These are phyloP conservation scores for Phyllosticta paracitricarpa DNA, from an alignment of 2,329 filamentous ascomycete genomes.

Conservation along the genomic window DNA sequence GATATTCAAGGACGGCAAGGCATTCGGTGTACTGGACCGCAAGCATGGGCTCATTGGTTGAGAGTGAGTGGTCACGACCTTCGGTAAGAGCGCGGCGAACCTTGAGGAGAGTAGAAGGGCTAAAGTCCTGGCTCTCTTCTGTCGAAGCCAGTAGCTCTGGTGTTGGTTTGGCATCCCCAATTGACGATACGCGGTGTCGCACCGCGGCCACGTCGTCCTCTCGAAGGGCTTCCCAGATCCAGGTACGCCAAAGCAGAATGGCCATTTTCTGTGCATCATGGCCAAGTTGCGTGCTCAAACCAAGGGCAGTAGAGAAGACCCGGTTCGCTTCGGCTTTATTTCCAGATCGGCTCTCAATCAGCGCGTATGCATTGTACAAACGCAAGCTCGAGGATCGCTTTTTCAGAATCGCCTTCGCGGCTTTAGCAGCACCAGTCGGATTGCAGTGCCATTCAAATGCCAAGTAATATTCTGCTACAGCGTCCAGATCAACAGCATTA, in stretches of 20 bases:
- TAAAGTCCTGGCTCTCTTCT: background rate
- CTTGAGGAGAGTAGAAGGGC: slow-evolving; percentile 14
- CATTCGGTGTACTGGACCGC: slow-evolving; percentile 52
- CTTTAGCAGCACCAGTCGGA: slow-evolving; percentile 51
- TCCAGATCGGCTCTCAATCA: slow-evolving; percentile 55
- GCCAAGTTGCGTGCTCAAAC: slow-evolving; percentile 39
- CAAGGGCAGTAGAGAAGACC: slow-evolving; percentile 59
- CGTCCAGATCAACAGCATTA: slow-evolving; percentile 28
- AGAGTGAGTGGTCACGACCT: slow-evolving; percentile 47
- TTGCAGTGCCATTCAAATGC: slow-evolving; percentile 54
- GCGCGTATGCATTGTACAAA: slow-evolving; percentile 71
- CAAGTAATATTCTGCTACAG: slow-evolving; percentile 59
- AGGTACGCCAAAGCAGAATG: slow-evolving; percentile 48
- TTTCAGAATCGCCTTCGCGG: slow-evolving; percentile 65
- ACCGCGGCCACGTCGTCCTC: slow-evolving; percentile 25
- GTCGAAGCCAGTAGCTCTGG: background rate
- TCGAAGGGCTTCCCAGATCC: slow-evolving; percentile 58
- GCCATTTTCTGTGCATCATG: slow-evolving; percentile 25
- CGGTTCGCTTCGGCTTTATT: slow-evolving; percentile 50
- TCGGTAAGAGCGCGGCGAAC: slow-evolving; percentile 36
- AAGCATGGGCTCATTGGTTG: slow-evolving; percentile 27
- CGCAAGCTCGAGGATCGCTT: slow-evolving; percentile 50
- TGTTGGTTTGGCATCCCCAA: slow-evolving; percentile 14
- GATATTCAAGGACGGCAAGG: slow-evolving; percentile 56
- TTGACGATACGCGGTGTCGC: slow-evolving; percentile 24